Base-by-base conservation (phyloP, 2,329 filamentous ascomycete genomes). In the Moelleriella libera region DNA sequence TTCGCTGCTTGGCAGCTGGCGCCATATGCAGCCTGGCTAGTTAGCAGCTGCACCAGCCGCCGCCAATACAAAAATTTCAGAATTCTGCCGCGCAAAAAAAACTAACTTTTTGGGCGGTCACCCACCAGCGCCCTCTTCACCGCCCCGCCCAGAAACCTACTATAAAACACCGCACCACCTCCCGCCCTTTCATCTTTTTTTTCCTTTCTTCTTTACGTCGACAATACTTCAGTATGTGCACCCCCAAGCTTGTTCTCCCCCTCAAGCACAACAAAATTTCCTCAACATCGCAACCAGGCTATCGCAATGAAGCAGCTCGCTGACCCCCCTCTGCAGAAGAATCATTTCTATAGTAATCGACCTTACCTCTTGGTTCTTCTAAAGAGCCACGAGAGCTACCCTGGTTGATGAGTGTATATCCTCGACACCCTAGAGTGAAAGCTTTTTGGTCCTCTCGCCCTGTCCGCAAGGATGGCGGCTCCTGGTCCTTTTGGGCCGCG, bases 321-420 rank as follows among this genome's bases (percentile, higher is more conserved):
- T 60, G 55, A 59, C 54, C 49, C 47, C 49, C 34, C 40, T 55
- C 4, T 54, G 54, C 64, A 72, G 64, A 69, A 88, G 85, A 89
- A 90, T 90, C 86, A 87, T 86, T 94, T 94, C 85, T 94, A 89
- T 88, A 95, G 88, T 89, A 82, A 76, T 86, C 81, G 81, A 88
- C 84, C 77, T 75, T 14, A 41, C 76, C 81, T 87, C 85, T 92
- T 83, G 87, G 81, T 83, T 90, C 79, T 80, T 80, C 77, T 88
- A 78, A 84, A 75, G 76, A 94, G 88, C 85, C 79, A 88, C 84
- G 90, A 83, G 88, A 78, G 80, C 80, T 79, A 90, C 82, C 85
- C 86, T 88, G 86, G 85, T 85, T 86, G 87, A 94, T 92, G 87
- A 94, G 68, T 69, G 60, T 60, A 85, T 78, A 83, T 86, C 86